A percentile compares a stretch with the other conserved stretches of the same genome.
phyloP scores from a whole-genome alignment of 1,284 basidiomycete species.

The Blastosporella zonata region DNA sequence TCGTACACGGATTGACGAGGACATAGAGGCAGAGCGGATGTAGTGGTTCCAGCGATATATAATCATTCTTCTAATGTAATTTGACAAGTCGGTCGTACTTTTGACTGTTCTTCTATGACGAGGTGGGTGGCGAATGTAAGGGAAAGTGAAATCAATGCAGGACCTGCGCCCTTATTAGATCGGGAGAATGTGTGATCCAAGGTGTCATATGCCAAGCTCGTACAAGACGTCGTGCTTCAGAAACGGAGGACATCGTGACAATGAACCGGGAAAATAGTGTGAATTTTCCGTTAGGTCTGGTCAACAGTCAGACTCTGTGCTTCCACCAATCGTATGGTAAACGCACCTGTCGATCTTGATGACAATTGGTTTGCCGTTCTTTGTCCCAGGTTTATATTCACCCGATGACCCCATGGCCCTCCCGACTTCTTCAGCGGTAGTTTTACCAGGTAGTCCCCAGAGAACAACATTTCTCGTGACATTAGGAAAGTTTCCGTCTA shows the following conservation, averaged over 20 bases:
- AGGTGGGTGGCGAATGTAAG: background rate
- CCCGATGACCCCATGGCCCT: constrained; percentile 37
- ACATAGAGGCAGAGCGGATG: constrained; percentile 65
- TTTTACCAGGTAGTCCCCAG: constrained; percentile 56
- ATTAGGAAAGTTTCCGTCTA: constrained; percentile 46
- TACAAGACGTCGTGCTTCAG: constrained; percentile 67
- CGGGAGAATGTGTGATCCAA: constrained; percentile 32
- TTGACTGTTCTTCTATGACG: background rate
- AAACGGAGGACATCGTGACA: constrained; percentile 49
- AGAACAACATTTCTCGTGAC: constrained; percentile 54
- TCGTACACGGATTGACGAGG: constrained; percentile 59
- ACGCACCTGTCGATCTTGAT: constrained; percentile 52
- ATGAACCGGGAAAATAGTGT: constrained; percentile 48
- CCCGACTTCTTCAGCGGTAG: constrained; percentile 34
- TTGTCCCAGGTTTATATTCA: constrained; percentile 39
- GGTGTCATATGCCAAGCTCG: constrained; percentile 59
- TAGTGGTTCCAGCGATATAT: constrained; percentile 29
- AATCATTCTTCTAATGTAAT: constrained; percentile 17
- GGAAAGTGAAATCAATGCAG: constrained; percentile 44
- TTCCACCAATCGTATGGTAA: constrained; percentile 4
- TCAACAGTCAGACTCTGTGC: background rate
- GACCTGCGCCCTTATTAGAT: constrained; percentile 53
- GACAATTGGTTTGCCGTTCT: constrained; percentile 35
- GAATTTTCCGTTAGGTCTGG: constrained; percentile 38
- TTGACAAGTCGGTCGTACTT: constrained; percentile 4